Percentiles rank a stretch among this genome's conserved stretches.
Conservation (phyloP, 805 yeast species). For the Monosporozyma solicola region DNA sequence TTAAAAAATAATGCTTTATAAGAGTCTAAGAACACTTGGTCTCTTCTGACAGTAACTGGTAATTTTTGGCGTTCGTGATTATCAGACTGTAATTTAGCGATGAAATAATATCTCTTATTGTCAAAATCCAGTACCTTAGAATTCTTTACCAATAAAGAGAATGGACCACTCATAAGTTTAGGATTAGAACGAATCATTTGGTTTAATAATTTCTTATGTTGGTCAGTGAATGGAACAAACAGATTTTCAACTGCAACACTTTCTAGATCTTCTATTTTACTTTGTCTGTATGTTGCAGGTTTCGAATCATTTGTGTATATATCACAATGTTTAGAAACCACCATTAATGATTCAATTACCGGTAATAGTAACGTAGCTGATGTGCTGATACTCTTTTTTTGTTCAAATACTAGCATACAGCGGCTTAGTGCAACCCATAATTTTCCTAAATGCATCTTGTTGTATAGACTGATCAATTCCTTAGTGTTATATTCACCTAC, state of each 20-base stretch:
- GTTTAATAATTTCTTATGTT: slow-evolving; percentile 78
- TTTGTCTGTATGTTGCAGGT: slow-evolving; percentile 46
- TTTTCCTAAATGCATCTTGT: slow-evolving; percentile 58
- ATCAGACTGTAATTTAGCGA: slow-evolving; percentile 54
- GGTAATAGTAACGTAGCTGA: slow-evolving; percentile 80
- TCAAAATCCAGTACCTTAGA: slow-evolving; percentile 90
- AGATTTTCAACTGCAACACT: slow-evolving; percentile 68
- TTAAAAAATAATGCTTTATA: slow-evolving; percentile 76
- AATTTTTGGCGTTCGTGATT: slow-evolving; percentile 39
- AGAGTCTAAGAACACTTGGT: slow-evolving; percentile 86
- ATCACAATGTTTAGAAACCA: slow-evolving; percentile 77
- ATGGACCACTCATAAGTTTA: slow-evolving; percentile 91
- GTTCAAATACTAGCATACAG: slow-evolving; percentile 56
- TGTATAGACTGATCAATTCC: slow-evolving; percentile 52
- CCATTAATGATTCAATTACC: slow-evolving; percentile 85
- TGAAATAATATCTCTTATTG: slow-evolving; percentile 81
- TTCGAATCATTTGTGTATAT: slow-evolving; percentile 41
- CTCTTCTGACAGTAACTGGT: slow-evolving; percentile 67
- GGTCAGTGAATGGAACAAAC: slow-evolving; percentile 80
- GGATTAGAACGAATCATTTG: slow-evolving; percentile 89
- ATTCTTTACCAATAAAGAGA: slow-evolving; percentile 77
- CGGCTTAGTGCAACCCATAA: slow-evolving; percentile 82
- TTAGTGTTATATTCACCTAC: slow-evolving; percentile 28
- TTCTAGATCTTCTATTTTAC: slow-evolving; percentile 53
- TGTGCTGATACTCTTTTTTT: slow-evolving; percentile 44